Base-by-base conservation (phyloP, 1,139 yeast species). In the Taiozyma sp. region DNA sequence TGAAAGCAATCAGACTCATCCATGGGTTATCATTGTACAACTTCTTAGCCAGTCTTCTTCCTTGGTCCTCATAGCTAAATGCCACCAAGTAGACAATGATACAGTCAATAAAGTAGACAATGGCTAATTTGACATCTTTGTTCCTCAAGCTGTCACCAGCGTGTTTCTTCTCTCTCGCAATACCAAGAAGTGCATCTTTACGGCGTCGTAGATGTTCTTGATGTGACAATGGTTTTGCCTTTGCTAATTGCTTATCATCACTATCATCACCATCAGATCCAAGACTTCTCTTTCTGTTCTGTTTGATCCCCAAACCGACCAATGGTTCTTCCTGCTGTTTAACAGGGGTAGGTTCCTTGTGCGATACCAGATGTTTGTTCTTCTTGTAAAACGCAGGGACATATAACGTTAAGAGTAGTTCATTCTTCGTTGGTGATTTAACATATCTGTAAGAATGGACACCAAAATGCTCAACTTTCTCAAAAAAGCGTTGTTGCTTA, bases 131-230 rank as follows among this genome's bases (percentile, higher is more conserved):
- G 14, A n/a, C 43, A 49, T n/a, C 50, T 42, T 13, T 53, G 36
- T 14, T 50, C 19, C 50, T 30, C 1, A 53, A 22, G 1, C 47
- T 46, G 45, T 62, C 64, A 4, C 57, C 64, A 24, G 45, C 48
- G 40, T 58, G 63, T 32, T 61, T 61, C 48, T 52, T 55, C 12
- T 48, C 49, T 8, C 34, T 48, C 4, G 64, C 65, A 14, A 51
- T 22, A 10, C 45, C 39, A n/a, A 55, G 3, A 23, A 30, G 52
- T 30, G 48, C 46, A 8, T 52, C 48, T 32, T 51, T 51, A 12
- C 51, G 50, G 9, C 49, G 30, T 6, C 38, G 30, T 16, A 53
- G 13, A 8, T 44, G 34, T 3, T 39, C 30, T n/a, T 38, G 34
- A 39, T 10, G 8, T 32, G 34, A 19, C 36, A 27, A 12, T 38